Conservation (phyloP, 129 eudicot species). For the Deinandra increscens region DNA sequence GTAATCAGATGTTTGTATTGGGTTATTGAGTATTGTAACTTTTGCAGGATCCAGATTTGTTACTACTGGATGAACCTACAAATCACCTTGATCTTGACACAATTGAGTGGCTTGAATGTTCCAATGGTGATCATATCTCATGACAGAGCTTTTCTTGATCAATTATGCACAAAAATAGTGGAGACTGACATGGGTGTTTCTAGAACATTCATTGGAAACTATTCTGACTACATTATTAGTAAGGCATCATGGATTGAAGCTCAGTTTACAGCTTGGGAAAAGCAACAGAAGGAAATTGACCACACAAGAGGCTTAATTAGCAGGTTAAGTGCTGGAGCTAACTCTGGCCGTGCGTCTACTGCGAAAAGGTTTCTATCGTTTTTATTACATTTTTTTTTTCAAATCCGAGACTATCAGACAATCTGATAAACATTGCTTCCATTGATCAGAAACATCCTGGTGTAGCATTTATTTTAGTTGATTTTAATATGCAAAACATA, state of each 20-base stretch:
- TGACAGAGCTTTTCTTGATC: conserved; percentile 99
- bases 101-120: conserved; percentile 97
- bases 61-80: conserved; percentile 97
- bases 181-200: conserved; percentile 99
- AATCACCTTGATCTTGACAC: conserved; percentile 99
- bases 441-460: neutral
- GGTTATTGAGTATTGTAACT: neutral
- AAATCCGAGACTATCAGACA: neutral
- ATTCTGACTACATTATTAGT: conserved; percentile 68
- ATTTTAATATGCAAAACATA: too few species aligned
- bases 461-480: neutral
- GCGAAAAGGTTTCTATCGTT: conserved; percentile 74
- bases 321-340: conserved; percentile 84
- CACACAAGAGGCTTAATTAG: conserved; percentile 77
- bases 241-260: conserved; percentile 87
- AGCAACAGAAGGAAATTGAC: conserved; percentile 95
- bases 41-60: conserved; percentile 86
- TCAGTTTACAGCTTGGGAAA: conserved; percentile 97
- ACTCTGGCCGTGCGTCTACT: conserved; percentile 92
- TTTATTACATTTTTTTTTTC: neutral
- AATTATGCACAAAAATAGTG: conserved; percentile 92
- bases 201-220: conserved; percentile 79
- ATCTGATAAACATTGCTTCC: neutral
- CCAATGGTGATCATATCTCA: conserved; percentile 99
- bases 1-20: neutral